phyloP scores from a whole-genome alignment of 2,329 filamentous ascomycete species.

The Harringtonia lauricola region DNA sequence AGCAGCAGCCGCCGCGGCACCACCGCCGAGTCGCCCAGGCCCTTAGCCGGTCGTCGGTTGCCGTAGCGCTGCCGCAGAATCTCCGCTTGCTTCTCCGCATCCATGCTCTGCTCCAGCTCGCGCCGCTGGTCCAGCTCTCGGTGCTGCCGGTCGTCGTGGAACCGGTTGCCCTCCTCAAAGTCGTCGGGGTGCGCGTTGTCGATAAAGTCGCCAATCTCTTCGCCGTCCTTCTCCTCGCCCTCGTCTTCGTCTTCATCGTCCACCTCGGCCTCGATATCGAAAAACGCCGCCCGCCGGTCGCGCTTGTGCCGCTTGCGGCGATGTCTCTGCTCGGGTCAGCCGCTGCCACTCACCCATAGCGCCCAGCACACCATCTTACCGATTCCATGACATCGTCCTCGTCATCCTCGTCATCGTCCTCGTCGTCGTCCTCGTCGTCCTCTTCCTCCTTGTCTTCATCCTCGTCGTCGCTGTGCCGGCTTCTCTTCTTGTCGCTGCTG shows the following conservation, averaged over 20 bases:
- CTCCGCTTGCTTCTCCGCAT: constrained; percentile 88
- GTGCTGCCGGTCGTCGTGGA: constrained; percentile 85
- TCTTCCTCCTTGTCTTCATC: constrained; percentile 21
- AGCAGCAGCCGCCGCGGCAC: constrained; percentile 79
- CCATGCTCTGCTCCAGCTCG: constrained; percentile 76
- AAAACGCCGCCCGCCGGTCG: constrained; percentile 70
- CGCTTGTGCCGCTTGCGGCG: constrained; percentile 69
- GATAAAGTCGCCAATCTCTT: constrained; percentile 74
- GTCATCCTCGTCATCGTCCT: constrained; percentile 29
- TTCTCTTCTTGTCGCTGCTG: constrained; percentile 11
- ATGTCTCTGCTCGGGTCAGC: constrained; percentile 33
- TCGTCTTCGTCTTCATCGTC: constrained; percentile 86
- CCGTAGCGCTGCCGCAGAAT: constrained; percentile 82
- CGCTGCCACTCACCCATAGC: not conserved
- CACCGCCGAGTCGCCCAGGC: constrained; percentile 58
- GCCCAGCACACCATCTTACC: constrained; percentile 16
- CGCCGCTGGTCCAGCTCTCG: constrained; percentile 88
- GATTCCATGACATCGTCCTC: constrained; percentile 33
- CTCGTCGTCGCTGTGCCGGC: constrained; percentile 17
- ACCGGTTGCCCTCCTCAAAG: constrained; percentile 64
- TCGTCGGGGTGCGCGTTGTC: constrained; percentile 89
- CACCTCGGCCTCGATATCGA: constrained; percentile 97
- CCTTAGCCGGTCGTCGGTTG: constrained; percentile 56
- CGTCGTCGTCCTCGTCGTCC: constrained; percentile 25
- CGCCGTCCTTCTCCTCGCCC: constrained; percentile 81